Conservation (phyloP, 805 yeast species). For the Nakazawaea molendinolei region DNA sequence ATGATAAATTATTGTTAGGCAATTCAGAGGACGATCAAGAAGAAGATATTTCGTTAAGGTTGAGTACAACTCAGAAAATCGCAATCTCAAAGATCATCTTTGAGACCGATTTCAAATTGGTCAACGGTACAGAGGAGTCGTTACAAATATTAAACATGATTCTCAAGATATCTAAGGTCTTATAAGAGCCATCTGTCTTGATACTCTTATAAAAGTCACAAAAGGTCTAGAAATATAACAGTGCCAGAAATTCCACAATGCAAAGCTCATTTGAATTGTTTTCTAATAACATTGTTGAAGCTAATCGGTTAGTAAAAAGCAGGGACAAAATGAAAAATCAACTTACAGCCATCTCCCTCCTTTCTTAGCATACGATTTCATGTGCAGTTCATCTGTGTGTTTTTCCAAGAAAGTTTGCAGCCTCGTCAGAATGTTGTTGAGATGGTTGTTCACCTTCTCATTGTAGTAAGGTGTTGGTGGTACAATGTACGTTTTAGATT, state of each 20-base stretch:
- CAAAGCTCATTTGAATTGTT: background rate
- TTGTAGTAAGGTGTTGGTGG: slow-evolving; percentile 8
- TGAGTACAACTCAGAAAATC: slow-evolving; percentile 60
- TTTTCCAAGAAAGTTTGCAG: slow-evolving; percentile 4
- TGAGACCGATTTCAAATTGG: slow-evolving; percentile 65
- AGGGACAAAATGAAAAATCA: background rate
- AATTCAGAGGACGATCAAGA: slow-evolving; percentile 21
- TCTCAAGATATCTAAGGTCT: slow-evolving; percentile 39
- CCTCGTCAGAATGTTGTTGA: slow-evolving; percentile 16
- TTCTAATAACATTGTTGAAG: slow-evolving; percentile 1
- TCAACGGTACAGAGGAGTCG: slow-evolving; percentile 87
- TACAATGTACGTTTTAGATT: slow-evolving; percentile 8
- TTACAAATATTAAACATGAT: slow-evolving; percentile 68
- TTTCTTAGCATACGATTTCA: slow-evolving; percentile 12
- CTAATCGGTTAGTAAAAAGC: slow-evolving; percentile 5
- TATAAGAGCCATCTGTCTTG: slow-evolving; percentile 13
- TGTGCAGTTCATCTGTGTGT: slow-evolving; percentile 13
- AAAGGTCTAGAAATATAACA: no score
- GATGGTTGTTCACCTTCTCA: slow-evolving; percentile 1
- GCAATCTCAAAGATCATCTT: slow-evolving; percentile 58
- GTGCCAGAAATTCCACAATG: no score
- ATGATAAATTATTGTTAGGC: slow-evolving; percentile 23
- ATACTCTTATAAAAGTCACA: background rate
- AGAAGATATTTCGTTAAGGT: slow-evolving; percentile 37
- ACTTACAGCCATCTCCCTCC: slow-evolving; percentile 13